These are phyloP conservation scores for Zymoseptoria tritici DNA, from an alignment of 2,329 filamentous ascomycete genomes.

Conservation along the genomic window DNA sequence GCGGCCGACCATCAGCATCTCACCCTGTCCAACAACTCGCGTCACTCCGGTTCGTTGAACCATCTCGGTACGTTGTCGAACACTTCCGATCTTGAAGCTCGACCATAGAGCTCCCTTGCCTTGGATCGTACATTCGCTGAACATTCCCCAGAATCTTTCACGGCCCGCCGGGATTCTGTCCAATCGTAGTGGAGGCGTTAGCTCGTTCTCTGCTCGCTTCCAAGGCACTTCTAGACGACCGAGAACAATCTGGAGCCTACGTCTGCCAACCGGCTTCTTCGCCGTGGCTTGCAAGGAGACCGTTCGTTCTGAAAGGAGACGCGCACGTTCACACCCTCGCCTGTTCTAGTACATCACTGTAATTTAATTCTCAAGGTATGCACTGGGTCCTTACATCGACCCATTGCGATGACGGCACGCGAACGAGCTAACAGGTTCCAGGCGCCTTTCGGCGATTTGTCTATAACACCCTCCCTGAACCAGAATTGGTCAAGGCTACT, in stretches of 20 bases:
- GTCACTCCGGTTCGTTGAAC: not conserved
- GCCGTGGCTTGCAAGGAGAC: constrained; percentile 36
- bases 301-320: constrained; percentile 18
- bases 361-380: constrained; percentile 45
- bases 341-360: constrained; percentile 34
- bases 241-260: constrained; percentile 29
- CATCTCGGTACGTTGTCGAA: constrained; percentile 12
- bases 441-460: constrained; percentile 29
- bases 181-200: constrained; percentile 44
- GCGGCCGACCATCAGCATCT: not conserved
- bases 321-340: constrained; percentile 17
- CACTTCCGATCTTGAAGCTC: constrained; percentile 7
- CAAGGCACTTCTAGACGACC: constrained; percentile 18
- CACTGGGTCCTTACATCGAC: constrained; percentile 19
- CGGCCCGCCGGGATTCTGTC: constrained; percentile 27
- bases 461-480: constrained; percentile 29
- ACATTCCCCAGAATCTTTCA: constrained; percentile 38
- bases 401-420: constrained; percentile 19
- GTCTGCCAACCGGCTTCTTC: constrained; percentile 33
- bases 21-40: not conserved
- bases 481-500: constrained; percentile 17
- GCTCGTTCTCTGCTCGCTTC: constrained; percentile 45
- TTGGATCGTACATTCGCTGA: constrained; percentile 25
- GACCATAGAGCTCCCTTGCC: constrained; percentile 24
- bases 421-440: constrained; percentile 28